These are phyloP conservation scores for Dendrostoma leiphaemia DNA, from an alignment of 2,329 filamentous ascomycete species.

Conservation along the genomic window DNA sequence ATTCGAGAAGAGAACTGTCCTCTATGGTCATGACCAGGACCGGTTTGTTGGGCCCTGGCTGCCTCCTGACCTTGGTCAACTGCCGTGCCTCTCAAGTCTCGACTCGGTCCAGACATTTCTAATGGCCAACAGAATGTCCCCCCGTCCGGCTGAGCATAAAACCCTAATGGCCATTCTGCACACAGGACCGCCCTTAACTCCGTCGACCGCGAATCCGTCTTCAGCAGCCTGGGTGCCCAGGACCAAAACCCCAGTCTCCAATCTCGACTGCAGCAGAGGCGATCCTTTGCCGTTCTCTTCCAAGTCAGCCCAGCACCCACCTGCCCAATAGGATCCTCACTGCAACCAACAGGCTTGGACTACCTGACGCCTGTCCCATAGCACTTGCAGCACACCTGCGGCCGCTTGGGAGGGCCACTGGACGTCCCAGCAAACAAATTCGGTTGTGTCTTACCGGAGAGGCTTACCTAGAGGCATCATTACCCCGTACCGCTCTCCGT, in stretches of 20 bases:
- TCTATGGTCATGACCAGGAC: too few species aligned
- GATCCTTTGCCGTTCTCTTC: background rate
- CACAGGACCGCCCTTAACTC: background rate
- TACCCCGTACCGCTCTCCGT: background rate
- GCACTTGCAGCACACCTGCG: background rate
- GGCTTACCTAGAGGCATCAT: too few species aligned
- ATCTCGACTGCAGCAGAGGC: slow-evolving; percentile 4
- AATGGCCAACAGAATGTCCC: background rate
- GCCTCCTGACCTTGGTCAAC: too few species aligned
- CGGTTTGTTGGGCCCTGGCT: too few species aligned
- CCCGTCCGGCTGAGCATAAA: background rate
- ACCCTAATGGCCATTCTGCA: background rate
- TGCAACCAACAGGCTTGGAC: background rate
- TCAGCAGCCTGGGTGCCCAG: background rate
- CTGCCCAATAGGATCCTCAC: slow-evolving; percentile 1
- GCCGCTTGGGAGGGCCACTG: background rate
- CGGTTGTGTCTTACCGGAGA: background rate
- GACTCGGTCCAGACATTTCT: background rate
- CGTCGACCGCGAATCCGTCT: background rate
- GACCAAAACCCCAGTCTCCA: background rate
- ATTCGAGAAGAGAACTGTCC: too few species aligned
- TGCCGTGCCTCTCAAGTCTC: background rate
- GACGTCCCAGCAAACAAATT: background rate
- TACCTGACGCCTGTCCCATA: background rate
- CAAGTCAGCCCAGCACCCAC: background rate